Conservation (phyloP, 2,329 filamentous ascomycete species). For the Apiospora sp. region DNA sequence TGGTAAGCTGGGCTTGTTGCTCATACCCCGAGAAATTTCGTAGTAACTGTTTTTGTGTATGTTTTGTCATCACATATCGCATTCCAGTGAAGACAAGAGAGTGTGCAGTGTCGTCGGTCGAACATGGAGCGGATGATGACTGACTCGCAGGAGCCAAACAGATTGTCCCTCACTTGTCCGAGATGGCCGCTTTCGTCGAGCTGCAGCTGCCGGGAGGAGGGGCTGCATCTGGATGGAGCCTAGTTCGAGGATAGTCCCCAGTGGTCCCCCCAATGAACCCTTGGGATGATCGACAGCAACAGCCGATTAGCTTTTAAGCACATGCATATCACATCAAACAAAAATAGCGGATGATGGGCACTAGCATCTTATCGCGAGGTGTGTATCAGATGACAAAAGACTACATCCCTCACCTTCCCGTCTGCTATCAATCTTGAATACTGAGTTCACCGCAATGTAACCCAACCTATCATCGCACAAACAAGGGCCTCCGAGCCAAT, state of each 20-base stretch:
- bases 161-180: neutral
- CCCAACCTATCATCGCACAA: conserved; percentile 12
- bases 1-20: conserved; percentile 3
- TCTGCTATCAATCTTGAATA: neutral
- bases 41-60: neutral
- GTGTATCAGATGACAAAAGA: conserved; percentile 11
- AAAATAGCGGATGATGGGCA: conserved; percentile 19
- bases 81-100: neutral
- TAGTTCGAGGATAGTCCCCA: neutral
- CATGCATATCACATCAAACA: conserved; percentile 10
- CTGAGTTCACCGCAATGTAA: conserved; percentile 6
- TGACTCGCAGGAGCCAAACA: conserved; percentile 11
- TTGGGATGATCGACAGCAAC: conserved; percentile 10
- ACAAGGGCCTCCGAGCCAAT: neutral
- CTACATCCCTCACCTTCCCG: neutral
- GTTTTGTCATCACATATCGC: conserved; percentile 13
- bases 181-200: conserved; percentile 5
- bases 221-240: neutral
- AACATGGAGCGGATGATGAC: neutral
- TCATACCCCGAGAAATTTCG: neutral
- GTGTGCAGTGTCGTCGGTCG: neutral
- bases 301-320: conserved; percentile 6
- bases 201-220: neutral
- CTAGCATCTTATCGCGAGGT: conserved; percentile 22
- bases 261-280: conserved; percentile 1